phyloP scores from a whole-genome alignment of 352 stramenopile species.

The Phytophthora chlamydospora region DNA sequence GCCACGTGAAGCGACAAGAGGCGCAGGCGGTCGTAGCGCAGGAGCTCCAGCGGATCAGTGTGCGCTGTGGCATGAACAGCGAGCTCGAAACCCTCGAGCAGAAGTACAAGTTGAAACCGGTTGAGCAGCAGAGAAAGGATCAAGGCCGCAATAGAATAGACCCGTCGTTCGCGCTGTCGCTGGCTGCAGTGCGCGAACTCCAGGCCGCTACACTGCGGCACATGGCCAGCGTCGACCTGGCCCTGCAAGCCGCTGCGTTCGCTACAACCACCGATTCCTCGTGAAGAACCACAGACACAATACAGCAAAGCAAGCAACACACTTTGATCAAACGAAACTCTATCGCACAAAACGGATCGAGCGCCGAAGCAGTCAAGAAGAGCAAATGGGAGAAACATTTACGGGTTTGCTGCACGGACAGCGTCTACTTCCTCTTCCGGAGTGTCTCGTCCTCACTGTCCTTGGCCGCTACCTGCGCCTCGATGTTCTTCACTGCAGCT shows the following conservation, averaged over 20 bases:
- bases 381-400: constrained; percentile 24
- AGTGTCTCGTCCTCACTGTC: constrained; percentile 46
- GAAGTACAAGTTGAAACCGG: constrained; percentile 3
- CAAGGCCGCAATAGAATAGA: constrained; percentile 2
- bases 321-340: constrained; percentile 44
- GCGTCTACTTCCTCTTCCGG: constrained; percentile 71
- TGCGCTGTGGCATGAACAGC: constrained; percentile 48
- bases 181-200: constrained; percentile 46
- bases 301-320: constrained; percentile 21
- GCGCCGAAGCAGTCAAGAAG: constrained; percentile 25
- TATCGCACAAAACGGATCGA: constrained; percentile 43
- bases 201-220: constrained; percentile 59
- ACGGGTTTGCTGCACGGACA: constrained; percentile 12
- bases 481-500: constrained; percentile 45
- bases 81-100: background rate
- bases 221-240: constrained; percentile 49
- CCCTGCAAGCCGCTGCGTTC: constrained; percentile 31
- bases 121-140: constrained; percentile 6
- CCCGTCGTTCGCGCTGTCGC: constrained; percentile 26
- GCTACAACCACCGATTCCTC: constrained; percentile 16
- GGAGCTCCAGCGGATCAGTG: constrained; percentile 54
- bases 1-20: constrained; percentile 41
- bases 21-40: constrained; percentile 33
- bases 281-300: constrained; percentile 3
- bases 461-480: constrained; percentile 42